Evolutionary conservation across 2,329 filamentous ascomycete genomes (phyloP).

Genomic region (Penicillium sp.): DNA sequence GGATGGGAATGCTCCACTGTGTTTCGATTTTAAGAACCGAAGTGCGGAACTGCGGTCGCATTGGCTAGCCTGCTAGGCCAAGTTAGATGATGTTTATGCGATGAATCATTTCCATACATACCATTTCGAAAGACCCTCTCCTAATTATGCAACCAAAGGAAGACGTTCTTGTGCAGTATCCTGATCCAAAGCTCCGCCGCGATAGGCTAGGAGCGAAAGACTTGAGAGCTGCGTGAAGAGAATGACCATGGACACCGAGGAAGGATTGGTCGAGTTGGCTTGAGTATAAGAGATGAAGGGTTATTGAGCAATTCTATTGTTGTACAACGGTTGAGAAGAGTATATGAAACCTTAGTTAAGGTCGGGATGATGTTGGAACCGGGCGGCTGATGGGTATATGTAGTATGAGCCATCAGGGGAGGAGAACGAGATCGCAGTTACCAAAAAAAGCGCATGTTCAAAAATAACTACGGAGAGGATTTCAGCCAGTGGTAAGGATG

Average conservation of each 20-base stretch:
- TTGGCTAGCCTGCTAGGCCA: background rate
- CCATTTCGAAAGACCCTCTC: background rate
- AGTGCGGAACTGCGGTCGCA: slow-evolving; percentile 1
- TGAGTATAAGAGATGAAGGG: background rate
- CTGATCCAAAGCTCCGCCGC: background rate
- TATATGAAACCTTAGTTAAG: background rate
- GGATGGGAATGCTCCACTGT: slow-evolving; percentile 16
- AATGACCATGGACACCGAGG: background rate
- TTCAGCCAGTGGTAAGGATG: slow-evolving; percentile 10
- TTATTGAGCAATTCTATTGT: background rate
- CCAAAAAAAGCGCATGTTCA: slow-evolving; percentile 8
- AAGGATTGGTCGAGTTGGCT: background rate
- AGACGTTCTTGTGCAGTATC: too few species aligned
- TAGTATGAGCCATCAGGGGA: background rate
- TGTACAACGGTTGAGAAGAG: too few species aligned
- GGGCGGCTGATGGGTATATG: slow-evolving; percentile 1
- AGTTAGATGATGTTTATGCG: background rate
- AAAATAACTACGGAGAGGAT: slow-evolving; percentile 4
- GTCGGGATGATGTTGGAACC: background rate
- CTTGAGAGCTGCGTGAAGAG: background rate
- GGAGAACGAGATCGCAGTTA: background rate
- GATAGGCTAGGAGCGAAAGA: background rate
- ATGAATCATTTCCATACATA: background rate
- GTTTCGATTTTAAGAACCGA: slow-evolving; percentile 20
- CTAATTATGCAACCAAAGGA: too few species aligned